A percentile compares a stretch with the other conserved stretches of the same genome.
Evolutionary conservation across 1,139 yeast genomes (phyloP).

Genomic region (Yamadazyma kanchanaburiensis): DNA sequence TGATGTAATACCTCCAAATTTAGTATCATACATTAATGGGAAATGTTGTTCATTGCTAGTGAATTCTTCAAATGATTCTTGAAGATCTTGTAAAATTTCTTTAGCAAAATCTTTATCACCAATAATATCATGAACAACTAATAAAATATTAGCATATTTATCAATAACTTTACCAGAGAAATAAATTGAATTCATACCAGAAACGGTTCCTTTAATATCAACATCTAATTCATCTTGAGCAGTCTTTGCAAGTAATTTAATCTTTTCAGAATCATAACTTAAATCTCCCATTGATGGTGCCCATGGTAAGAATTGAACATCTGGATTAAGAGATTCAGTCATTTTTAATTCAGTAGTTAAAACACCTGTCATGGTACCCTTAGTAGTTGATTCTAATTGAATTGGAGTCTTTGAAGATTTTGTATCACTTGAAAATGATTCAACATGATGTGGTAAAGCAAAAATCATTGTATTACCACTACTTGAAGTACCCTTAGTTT

Average conservation of each 20-base stretch:
- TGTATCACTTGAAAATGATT: slow-evolving; percentile 41
- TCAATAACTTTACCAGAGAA: slow-evolving; percentile 70
- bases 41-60: slow-evolving; percentile 48
- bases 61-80: slow-evolving; percentile 52
- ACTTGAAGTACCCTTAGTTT: slow-evolving; percentile 50
- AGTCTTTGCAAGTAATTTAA: slow-evolving; percentile 47
- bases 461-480: slow-evolving; percentile 54
- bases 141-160: slow-evolving; percentile 68
- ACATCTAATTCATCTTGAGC: slow-evolving; percentile 59
- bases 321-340: slow-evolving; percentile 47
- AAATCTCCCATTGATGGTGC: slow-evolving; percentile 28
- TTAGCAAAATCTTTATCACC: slow-evolving; percentile 49
- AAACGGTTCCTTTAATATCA: slow-evolving; percentile 51
- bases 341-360: slow-evolving; percentile 48
- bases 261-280: slow-evolving; percentile 48
- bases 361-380: slow-evolving; percentile 65
- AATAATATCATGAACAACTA: slow-evolving; percentile 60
- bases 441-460: slow-evolving; percentile 72
- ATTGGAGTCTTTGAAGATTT: slow-evolving; percentile 44
- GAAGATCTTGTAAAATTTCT: slow-evolving; percentile 45
- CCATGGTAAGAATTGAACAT: slow-evolving; percentile 65
- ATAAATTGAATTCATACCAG: slow-evolving; percentile 52
- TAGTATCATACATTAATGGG: slow-evolving; percentile 69
- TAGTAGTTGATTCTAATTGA: slow-evolving; percentile 54
- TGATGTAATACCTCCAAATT: slow-evolving; percentile 66